Percentiles rank a stretch among this genome's conserved stretches.
phyloP scores from a whole-genome alignment of 1,139 yeast species.

The Lodderomyces jiufengensis region DNA sequence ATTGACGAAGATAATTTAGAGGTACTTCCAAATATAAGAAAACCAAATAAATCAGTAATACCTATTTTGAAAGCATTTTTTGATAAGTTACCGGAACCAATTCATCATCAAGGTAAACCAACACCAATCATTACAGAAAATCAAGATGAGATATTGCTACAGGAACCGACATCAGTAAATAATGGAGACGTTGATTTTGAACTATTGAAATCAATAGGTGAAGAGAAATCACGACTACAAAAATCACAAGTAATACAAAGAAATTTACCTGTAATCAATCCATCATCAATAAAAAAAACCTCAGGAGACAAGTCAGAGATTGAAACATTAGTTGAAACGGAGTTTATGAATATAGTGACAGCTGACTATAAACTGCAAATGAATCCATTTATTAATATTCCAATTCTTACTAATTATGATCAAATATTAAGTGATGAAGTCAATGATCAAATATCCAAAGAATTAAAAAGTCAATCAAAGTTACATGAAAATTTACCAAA shows the following conservation, averaged over 20 bases:
- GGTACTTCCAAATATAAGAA: constrained; percentile 5
- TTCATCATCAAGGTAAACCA: constrained; percentile 20
- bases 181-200: constrained; percentile 25
- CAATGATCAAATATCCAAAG: constrained; percentile 26
- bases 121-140: constrained; percentile 26
- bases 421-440: constrained; percentile 29
- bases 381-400: constrained; percentile 19
- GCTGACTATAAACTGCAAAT: constrained; percentile 46
- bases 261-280: constrained; percentile 49
- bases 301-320: constrained; percentile 10
- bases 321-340: constrained; percentile 29
- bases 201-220: constrained; percentile 25
- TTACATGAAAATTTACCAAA: neutral
- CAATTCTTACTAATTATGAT: constrained; percentile 39
- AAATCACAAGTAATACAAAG: constrained; percentile 50
- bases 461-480: constrained; percentile 9
- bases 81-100: constrained; percentile 28
- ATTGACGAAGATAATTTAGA: constrained; percentile 1
- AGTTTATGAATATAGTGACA: constrained; percentile 35
- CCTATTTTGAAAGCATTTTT: constrained; percentile 19
- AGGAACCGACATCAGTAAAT: constrained; percentile 6
- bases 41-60: constrained; percentile 14
- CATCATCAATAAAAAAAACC: constrained; percentile 14
- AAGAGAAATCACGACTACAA: constrained; percentile 28
- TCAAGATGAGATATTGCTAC: constrained; percentile 11